A percentile compares a stretch with the other conserved stretches of the same genome.
Evolutionary conservation across 2,329 filamentous ascomycete species (phyloP).

Genomic region (Claviceps sp.): DNA sequence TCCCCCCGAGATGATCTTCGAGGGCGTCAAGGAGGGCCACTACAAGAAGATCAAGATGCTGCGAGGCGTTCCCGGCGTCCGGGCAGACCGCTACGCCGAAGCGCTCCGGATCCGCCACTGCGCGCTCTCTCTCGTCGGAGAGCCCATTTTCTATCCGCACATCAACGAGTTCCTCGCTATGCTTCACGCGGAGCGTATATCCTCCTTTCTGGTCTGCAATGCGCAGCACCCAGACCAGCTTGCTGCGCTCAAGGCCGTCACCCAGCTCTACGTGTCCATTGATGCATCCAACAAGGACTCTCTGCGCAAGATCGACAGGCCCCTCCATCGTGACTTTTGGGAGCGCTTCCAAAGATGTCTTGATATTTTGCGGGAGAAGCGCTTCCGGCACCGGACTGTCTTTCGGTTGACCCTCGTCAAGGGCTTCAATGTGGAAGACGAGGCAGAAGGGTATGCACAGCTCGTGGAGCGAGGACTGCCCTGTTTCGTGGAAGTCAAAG

Average conservation of each 20-base stretch:
- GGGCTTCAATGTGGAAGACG: conserved; percentile 94
- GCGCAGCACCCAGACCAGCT: conserved; percentile 92
- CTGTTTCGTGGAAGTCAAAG: conserved; percentile 91
- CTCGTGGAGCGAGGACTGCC: conserved; percentile 77
- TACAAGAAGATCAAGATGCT: conserved; percentile 98
- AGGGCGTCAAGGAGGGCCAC: conserved; percentile 80
- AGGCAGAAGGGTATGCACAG: conserved; percentile 78
- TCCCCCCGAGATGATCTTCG: conserved; percentile 76
- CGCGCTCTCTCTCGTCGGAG: conserved; percentile 80
- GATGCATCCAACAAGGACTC: conserved; percentile 86
- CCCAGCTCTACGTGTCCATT: conserved; percentile 92
- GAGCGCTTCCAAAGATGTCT: conserved; percentile 86
- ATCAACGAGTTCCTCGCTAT: conserved; percentile 85
- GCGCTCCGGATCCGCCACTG: conserved; percentile 90
- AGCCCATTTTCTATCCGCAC: conserved; percentile 97
- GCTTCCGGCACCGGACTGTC: conserved; percentile 79
- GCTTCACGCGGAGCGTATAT: conserved; percentile 77
- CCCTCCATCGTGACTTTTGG: conserved; percentile 94
- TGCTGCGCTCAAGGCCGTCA: conserved; percentile 68
- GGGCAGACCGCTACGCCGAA: conserved; percentile 83
- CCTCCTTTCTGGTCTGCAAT: conserved; percentile 92
- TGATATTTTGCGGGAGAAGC: conserved; percentile 72
- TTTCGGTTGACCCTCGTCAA: conserved; percentile 94
- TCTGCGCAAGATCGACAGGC: conserved; percentile 77
- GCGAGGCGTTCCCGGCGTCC: conserved; percentile 82